These are phyloP conservation scores for Curvularia sp. DNA, from an alignment of 2,329 filamentous ascomycete species.

Conservation along the genomic window DNA sequence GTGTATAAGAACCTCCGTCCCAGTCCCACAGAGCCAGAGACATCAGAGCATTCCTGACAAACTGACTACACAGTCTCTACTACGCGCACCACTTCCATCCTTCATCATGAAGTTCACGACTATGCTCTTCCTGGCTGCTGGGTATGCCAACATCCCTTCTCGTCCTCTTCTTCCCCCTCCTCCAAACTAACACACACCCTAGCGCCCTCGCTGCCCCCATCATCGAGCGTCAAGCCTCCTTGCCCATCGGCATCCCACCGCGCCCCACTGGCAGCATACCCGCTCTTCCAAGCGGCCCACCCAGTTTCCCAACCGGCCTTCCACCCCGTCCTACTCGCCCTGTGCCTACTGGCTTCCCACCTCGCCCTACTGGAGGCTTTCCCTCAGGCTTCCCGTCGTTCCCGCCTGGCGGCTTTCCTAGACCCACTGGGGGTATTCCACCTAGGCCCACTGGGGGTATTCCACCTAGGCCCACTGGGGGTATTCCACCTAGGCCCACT, in stretches of 20 bases:
- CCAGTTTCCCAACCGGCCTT: constrained; percentile 7
- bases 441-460: constrained; percentile 1
- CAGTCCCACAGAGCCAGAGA: constrained; percentile 2
- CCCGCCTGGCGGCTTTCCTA: neutral
- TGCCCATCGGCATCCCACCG: constrained; percentile 8
- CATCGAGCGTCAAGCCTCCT: constrained; percentile 11
- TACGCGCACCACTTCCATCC: neutral
- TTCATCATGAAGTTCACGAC: constrained; percentile 20
- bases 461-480: constrained; percentile 7
- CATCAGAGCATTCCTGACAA: neutral
- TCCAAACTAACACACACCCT: constrained; percentile 6
- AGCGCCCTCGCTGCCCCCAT: constrained; percentile 24
- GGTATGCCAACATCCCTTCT: constrained; percentile 6
- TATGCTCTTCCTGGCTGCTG: constrained; percentile 19
- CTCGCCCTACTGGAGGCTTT: neutral
- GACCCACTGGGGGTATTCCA: constrained; percentile 6
- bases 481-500: constrained; percentile 7
- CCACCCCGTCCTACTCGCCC: constrained; percentile 5
- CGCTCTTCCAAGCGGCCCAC: constrained; percentile 5
- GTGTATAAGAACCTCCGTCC: constrained; percentile 6
- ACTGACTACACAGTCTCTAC: neutral
- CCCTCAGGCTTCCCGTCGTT: neutral
- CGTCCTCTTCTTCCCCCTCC: neutral
- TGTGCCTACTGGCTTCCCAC: neutral
- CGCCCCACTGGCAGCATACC: neutral